Evolutionary conservation across 2,329 filamentous ascomycete genomes (phyloP).

Genomic region (Colletotrichum sidae): DNA sequence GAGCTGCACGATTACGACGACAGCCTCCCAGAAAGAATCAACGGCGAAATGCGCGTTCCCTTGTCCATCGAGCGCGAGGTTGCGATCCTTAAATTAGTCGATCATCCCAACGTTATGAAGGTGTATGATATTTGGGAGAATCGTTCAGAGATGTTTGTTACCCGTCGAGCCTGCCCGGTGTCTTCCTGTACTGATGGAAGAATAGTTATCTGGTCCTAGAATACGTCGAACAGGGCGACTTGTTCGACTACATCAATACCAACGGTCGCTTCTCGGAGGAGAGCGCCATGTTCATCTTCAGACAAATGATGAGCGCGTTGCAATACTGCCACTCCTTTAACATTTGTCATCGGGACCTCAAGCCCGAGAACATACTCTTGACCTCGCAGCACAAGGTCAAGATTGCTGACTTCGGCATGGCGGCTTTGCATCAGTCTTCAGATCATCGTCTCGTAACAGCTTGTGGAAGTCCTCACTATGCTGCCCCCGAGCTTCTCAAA

Average conservation of each 20-base stretch:
- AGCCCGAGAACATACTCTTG: slow-evolving; percentile 96
- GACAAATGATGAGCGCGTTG: slow-evolving; percentile 92
- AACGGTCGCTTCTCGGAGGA: slow-evolving; percentile 81
- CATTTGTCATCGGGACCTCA: slow-evolving; percentile 95
- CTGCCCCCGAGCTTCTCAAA: slow-evolving; percentile 89
- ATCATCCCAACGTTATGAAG: slow-evolving; percentile 94
- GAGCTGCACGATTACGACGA: slow-evolving; percentile 81
- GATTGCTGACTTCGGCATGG: slow-evolving; percentile 98
- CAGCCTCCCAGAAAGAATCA: slow-evolving; percentile 63
- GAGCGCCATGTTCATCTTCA: slow-evolving; percentile 85
- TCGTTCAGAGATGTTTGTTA: slow-evolving; percentile 82
- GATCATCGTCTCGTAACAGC: slow-evolving; percentile 86
- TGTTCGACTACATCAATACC: slow-evolving; percentile 87
- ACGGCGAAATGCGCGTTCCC: slow-evolving; percentile 79
- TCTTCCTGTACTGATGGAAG: slow-evolving; percentile 39
- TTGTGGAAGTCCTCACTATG: slow-evolving; percentile 97
- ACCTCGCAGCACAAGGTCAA: slow-evolving; percentile 83
- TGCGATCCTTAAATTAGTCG: slow-evolving; percentile 94
- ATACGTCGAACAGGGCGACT: slow-evolving; percentile 82
- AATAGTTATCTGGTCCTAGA: slow-evolving; percentile 92
- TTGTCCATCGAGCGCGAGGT: slow-evolving; percentile 94
- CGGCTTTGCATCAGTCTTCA: slow-evolving; percentile 84
- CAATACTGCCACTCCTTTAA: slow-evolving; percentile 94
- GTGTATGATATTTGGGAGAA: slow-evolving; percentile 99
- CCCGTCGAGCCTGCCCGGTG: background rate